phyloP scores from a whole-genome alignment of 345 rosid genomes.

The Cardamine resedifolia region DNA sequence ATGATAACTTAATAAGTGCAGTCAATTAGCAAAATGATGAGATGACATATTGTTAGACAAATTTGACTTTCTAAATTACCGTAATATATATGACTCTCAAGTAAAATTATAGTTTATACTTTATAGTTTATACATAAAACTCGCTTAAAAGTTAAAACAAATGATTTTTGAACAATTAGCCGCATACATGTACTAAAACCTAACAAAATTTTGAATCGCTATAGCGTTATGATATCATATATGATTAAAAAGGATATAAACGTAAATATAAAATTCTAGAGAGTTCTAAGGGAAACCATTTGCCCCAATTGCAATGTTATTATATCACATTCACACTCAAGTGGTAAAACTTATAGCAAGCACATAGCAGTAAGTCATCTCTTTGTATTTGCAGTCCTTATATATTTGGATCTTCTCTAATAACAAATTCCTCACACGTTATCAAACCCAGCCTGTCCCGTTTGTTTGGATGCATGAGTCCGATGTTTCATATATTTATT shows the following conservation, averaged over 20 bases:
- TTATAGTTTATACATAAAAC: not conserved
- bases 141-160: not conserved
- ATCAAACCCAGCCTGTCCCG: constrained; percentile 23
- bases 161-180: not conserved
- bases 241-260: not conserved
- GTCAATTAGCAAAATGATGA: constrained; percentile 10
- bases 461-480: constrained; percentile 32
- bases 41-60: constrained; percentile 1
- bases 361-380: not conserved
- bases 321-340: not conserved
- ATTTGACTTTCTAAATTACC: not conserved
- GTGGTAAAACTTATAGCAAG: not conserved
- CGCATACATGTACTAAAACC: not conserved
- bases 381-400: not conserved
- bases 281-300: not conserved
- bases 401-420: constrained; percentile 10
- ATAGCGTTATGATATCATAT: not conserved
- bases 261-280: not conserved
- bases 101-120: not conserved
- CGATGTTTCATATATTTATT: constrained; percentile 28
- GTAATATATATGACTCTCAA: not conserved
- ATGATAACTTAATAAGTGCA: constrained; percentile 16
- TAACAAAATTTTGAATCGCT: not conserved
- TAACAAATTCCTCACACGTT: constrained; percentile 16
- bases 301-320: not conserved